Base-by-base conservation (phyloP, 352 stramenopile genomes). In the Aphanomyces euteiches region DNA sequence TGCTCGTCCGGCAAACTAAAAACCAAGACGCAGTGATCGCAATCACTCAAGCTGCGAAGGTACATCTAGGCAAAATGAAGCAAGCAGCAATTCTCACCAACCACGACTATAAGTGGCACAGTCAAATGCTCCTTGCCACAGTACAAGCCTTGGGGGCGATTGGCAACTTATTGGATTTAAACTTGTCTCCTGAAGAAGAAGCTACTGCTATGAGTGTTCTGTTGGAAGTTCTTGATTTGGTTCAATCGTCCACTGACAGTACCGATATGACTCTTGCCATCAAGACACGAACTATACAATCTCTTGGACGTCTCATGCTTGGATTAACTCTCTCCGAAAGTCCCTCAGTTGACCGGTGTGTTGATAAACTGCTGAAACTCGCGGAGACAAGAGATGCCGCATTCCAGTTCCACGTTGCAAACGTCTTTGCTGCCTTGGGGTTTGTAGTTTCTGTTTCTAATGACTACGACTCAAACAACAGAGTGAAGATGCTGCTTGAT, bases 371-470 rank as follows among this genome's bases (percentile, higher is more conserved):
- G 8, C 19, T 15, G 36, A 17, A 36, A 7, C 43, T 50, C 6
- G 12, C 53, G 28, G 41, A 72, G 2, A 36, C 15, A 37, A 76
- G 69, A 45, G 72, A 80, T 28, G 59, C 72, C 0, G 80, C 90
- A 53, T 69, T 90, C 6, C 83, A 90, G 68, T 85, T 90, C 34
- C 59, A 57, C 0, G 45, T 89, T 12, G 84, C 79, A 3, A 77
- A 90, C 67, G 69, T 75, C 1, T 69, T 93, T 19, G 78, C 90
- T 1, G 73, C 81, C 10, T 66, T 90, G 21, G 85, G 85, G 5
- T 38, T 54, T 28, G 17, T 39, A 28, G 19, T 38, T 21, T 28
- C 54, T 12, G 34, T n/a, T 0, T 50, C 43, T 12, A n/a, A 12
- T 3, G 17, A 34, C 10, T 8, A 39, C 34, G 10, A 21, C 41